These are phyloP conservation scores for Cudoniella acicularis DNA, from an alignment of 495 filamentous ascomycete species.

Conservation along the genomic window DNA sequence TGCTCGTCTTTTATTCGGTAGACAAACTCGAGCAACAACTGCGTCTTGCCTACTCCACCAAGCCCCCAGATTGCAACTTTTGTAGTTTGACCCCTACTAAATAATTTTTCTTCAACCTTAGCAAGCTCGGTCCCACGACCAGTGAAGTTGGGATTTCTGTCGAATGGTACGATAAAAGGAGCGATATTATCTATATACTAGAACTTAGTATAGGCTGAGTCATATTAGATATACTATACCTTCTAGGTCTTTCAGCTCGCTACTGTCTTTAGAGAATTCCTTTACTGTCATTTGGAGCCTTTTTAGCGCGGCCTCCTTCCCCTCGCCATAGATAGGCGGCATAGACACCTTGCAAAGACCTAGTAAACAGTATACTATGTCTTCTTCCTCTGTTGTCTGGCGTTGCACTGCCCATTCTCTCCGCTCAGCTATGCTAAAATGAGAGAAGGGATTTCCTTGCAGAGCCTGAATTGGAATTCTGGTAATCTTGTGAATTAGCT, in stretches of 20 bases:
- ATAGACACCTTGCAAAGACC: constrained; percentile 34
- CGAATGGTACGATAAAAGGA: constrained; percentile 12
- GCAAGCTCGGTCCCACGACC: constrained; percentile 8
- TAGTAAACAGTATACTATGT: constrained; percentile 13
- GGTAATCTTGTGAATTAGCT: not conserved
- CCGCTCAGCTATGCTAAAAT: constrained; percentile 9
- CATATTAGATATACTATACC: not conserved
- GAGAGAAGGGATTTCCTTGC: not conserved
- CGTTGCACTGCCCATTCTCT: constrained; percentile 17
- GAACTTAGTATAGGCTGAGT: not conserved
- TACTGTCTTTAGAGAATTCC: not conserved
- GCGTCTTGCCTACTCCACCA: constrained; percentile 16
- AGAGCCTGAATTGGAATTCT: constrained; percentile 1
- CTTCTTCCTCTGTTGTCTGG: constrained; percentile 10
- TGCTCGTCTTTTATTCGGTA: constrained; percentile 10
- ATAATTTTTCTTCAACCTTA: constrained; percentile 5
- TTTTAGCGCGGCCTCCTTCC: constrained; percentile 20
- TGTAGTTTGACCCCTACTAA: not conserved
- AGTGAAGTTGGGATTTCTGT: constrained; percentile 10
- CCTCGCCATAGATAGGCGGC: constrained; percentile 24
- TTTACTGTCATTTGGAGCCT: constrained; percentile 20
- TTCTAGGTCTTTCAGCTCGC: not conserved
- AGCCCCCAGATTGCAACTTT: constrained; percentile 17
- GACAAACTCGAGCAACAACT: constrained; percentile 10
- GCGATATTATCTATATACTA: not conserved